Evolutionary conservation across 2,329 filamentous ascomycete genomes (phyloP).

Genomic region (Colletotrichum eremochloae): DNA sequence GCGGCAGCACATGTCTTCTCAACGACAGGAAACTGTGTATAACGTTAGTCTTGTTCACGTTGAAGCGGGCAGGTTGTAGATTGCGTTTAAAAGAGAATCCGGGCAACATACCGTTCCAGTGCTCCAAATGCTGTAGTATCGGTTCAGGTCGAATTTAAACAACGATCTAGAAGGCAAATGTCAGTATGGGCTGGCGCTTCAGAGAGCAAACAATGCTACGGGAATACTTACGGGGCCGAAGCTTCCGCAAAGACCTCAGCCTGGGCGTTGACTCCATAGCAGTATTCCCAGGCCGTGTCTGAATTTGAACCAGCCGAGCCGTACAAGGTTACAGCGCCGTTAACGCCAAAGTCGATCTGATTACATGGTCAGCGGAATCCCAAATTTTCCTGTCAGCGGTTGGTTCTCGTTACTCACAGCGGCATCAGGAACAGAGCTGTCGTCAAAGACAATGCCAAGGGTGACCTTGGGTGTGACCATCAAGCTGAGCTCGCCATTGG

Average conservation of each 20-base stretch:
- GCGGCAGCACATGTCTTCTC: background rate
- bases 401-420: background rate
- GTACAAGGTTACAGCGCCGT: conserved; percentile 4
- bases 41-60: no score
- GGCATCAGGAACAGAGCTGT: conserved; percentile 2
- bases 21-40: background rate
- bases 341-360: conserved; percentile 15
- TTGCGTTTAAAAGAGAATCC: background rate
- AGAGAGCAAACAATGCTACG: background rate
- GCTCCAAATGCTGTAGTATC: background rate
- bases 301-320: conserved; percentile 5
- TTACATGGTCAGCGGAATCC: background rate
- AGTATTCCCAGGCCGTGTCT: conserved; percentile 1
- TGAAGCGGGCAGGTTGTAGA: no score
- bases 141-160: background rate
- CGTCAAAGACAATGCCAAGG: conserved; percentile 22
- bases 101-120: conserved; percentile 1
- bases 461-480: conserved; percentile 11
- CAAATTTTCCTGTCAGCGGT: no score
- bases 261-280: conserved; percentile 13
- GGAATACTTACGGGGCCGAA: conserved; percentile 16
- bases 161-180: background rate
- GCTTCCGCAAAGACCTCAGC: conserved; percentile 4
- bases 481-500: background rate
- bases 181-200: no score